Evolutionary conservation across 1,284 basidiomycete species (phyloP).

Genomic region (Naganishia cerealis): DNA sequence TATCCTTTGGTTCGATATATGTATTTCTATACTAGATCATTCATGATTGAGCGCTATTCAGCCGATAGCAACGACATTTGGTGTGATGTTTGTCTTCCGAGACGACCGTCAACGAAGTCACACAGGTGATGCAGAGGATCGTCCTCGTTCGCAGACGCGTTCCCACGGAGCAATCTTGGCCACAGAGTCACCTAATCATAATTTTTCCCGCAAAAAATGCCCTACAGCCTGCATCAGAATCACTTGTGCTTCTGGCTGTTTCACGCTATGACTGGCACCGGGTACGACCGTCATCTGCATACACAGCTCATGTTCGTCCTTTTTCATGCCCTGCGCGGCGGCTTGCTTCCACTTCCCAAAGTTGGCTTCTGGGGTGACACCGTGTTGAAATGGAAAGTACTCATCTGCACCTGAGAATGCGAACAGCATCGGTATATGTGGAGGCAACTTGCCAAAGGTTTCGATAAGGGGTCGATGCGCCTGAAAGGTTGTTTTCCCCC

Average conservation of each 20-base stretch:
- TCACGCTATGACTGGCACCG: constrained; percentile 49
- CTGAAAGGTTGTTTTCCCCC: neutral
- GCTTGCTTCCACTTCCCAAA: constrained; percentile 41
- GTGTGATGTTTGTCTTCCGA: too few relatives aligned
- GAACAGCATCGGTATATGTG: constrained; percentile 43
- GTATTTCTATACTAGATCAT: constrained; percentile 1
- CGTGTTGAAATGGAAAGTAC: constrained; percentile 36
- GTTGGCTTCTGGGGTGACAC: constrained; percentile 32
- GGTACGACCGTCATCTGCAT: constrained; percentile 40
- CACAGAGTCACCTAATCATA: neutral
- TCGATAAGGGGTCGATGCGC: constrained; percentile 45
- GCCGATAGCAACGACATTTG: neutral
- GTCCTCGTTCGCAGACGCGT: too few relatives aligned
- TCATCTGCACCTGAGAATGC: constrained; percentile 49
- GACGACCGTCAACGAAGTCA: too few relatives aligned
- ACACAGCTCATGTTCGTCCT: constrained; percentile 36
- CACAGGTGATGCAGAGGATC: too few relatives aligned
- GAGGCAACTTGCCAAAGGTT: constrained; percentile 47
- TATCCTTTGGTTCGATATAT: neutral
- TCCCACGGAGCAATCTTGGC: neutral
- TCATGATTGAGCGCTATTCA: neutral
- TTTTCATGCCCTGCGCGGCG: constrained; percentile 20
- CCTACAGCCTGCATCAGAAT: constrained; percentile 41
- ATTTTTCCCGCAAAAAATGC: constrained; percentile 37
- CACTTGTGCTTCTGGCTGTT: constrained; percentile 39